phyloP scores from a whole-genome alignment of 2,329 filamentous ascomycete species.

The Trichoderma oligosporum region DNA sequence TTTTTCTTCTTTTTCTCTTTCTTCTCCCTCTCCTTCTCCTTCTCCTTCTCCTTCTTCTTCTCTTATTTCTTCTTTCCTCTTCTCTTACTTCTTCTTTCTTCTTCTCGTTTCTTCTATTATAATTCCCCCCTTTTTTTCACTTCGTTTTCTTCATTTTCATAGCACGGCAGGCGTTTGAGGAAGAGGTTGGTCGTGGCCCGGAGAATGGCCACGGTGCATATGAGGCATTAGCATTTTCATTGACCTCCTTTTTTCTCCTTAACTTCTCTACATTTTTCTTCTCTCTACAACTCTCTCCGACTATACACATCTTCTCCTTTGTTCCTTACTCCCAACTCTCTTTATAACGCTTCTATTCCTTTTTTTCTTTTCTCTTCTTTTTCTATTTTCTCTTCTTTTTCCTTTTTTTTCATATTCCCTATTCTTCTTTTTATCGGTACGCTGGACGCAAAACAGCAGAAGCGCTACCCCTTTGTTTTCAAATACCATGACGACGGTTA shows the following conservation, averaged over 20 bases:
- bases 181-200: slow-evolving; percentile 8
- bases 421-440: slow-evolving; percentile 6
- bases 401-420: slow-evolving; percentile 8
- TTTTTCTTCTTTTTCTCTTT: slow-evolving; percentile 8
- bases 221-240: slow-evolving; percentile 16
- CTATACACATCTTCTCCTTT: not conserved
- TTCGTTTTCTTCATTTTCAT: no score
- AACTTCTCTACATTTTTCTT: not conserved
- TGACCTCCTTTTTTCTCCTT: not conserved
- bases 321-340: not conserved
- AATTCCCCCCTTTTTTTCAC: no score
- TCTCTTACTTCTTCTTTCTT: slow-evolving; percentile 18
- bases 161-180: slow-evolving; percentile 18
- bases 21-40: not conserved
- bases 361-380: slow-evolving; percentile 13
- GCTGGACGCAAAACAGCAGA: not conserved
- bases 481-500: slow-evolving; percentile 22
- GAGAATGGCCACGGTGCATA: slow-evolving; percentile 12
- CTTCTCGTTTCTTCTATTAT: not conserved
- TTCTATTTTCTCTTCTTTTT: not conserved
- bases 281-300: not conserved
- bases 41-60: not conserved
- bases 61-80: slow-evolving; percentile 10
- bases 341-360: slow-evolving; percentile 16
- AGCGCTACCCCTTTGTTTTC: slow-evolving; percentile 14